These are phyloP conservation scores for Ustilago trichophora DNA, from an alignment of 1,284 basidiomycete species.

Conservation along the genomic window DNA sequence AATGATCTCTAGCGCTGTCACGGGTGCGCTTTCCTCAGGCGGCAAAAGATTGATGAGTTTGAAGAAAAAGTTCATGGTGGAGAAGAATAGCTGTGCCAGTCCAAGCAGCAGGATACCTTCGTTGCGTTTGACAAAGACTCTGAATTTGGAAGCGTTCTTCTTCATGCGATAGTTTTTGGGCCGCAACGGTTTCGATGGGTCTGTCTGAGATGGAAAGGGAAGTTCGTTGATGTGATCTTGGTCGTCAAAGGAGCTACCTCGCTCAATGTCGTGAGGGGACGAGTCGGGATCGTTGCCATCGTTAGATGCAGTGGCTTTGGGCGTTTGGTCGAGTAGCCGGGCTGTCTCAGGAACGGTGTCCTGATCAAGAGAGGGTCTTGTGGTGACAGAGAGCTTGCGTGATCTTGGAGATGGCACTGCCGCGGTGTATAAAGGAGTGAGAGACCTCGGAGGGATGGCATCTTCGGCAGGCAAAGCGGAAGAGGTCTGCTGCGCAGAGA, in stretches of 20 bases:
- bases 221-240: conserved; percentile 17
- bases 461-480: conserved; percentile 6
- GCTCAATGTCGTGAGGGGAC: conserved; percentile 23
- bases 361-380: conserved; percentile 7
- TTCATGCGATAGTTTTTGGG: conserved; percentile 37
- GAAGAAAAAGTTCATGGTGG: conserved; percentile 72
- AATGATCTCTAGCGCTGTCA: conserved; percentile 68
- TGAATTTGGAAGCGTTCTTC: conserved; percentile 18
- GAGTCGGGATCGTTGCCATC: background rate
- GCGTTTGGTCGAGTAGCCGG: conserved; percentile 11
- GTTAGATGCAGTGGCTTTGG: conserved; percentile 11
- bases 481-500: conserved; percentile 14
- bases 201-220: conserved; percentile 40
- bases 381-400: conserved; percentile 24
- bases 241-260: conserved; percentile 8
- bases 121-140: conserved; percentile 34
- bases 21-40: conserved; percentile 57
- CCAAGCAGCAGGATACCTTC: conserved; percentile 43
- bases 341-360: conserved; percentile 11
- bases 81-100: conserved; percentile 47
- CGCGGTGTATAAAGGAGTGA: conserved; percentile 14
- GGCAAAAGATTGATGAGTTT: conserved; percentile 74
- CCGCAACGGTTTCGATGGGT: conserved; percentile 38
- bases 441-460: conserved; percentile 9
- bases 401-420: conserved; percentile 5